Conservation (phyloP, 768 basidiomycete genomes). For the Candolleomyces efflorescens region DNA sequence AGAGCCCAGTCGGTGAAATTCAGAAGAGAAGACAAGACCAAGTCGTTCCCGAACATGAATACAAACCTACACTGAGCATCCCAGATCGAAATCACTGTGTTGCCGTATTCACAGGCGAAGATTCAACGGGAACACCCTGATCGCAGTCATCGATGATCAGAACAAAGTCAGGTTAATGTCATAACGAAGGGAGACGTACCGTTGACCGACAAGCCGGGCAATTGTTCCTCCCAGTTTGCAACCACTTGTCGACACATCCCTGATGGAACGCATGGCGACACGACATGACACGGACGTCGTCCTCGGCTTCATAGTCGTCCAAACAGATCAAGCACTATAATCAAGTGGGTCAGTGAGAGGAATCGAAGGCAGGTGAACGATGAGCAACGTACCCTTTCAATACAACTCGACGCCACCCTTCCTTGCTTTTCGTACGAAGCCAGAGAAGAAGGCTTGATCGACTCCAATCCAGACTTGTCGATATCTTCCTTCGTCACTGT, state of each 20-base stretch:
- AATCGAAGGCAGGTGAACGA: background rate
- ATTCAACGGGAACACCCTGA: no score
- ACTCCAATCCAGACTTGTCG: conserved; percentile 74
- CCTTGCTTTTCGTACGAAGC: conserved; percentile 54
- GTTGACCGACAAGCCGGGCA: conserved; percentile 88
- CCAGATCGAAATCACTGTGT: no score
- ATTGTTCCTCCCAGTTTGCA: conserved; percentile 80
- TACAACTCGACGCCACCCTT: conserved; percentile 70
- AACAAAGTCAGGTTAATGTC: no score
- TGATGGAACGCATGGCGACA: conserved; percentile 93
- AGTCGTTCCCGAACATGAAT: no score
- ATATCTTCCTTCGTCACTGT: conserved; percentile 84
- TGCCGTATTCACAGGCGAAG: no score
- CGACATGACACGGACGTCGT: conserved; percentile 73
- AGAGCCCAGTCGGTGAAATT: no score
- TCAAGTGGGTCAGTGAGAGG: background rate
- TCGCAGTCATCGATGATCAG: no score
- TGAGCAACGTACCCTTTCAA: conserved; percentile 59
- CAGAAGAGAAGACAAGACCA: no score
- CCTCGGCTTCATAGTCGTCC: conserved; percentile 76
- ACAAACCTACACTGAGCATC: no score
- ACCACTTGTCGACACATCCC: conserved; percentile 84
- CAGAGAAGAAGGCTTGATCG: conserved; percentile 59
- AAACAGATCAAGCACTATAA: conserved; percentile 79
- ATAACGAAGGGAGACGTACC: conserved; percentile 33